Evolutionary conservation across 2,329 filamentous ascomycete genomes (phyloP).

Genomic region (Hirsutella thompsonii): DNA sequence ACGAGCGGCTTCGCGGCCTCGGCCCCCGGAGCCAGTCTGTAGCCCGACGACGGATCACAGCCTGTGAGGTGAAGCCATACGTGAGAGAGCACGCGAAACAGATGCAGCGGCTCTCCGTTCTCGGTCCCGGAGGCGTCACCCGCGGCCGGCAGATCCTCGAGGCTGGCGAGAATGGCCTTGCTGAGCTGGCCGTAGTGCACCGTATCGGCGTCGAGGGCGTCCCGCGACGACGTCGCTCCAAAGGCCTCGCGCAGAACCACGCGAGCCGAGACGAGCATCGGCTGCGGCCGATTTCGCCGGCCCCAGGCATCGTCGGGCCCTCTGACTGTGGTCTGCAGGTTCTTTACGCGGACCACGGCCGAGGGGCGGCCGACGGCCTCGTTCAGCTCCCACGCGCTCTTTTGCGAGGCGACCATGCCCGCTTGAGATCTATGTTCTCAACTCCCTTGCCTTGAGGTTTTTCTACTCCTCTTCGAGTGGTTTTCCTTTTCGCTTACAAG

Average conservation of each 20-base stretch:
- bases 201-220: constrained; percentile 54
- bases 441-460: too few species aligned
- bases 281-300: constrained; percentile 43
- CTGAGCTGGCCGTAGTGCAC: constrained; percentile 63
- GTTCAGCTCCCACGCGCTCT: constrained; percentile 12
- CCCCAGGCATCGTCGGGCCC: constrained; percentile 60
- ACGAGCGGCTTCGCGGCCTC: constrained; percentile 14
- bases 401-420: constrained; percentile 10
- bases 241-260: constrained; percentile 46
- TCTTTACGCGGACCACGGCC: constrained; percentile 45
- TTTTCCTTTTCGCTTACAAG: too few species aligned
- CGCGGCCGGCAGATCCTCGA: constrained; percentile 18
- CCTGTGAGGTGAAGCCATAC: constrained; percentile 21
- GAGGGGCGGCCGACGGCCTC: constrained; percentile 14
- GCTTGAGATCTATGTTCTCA: background rate
- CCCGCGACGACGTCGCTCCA: constrained; percentile 39
- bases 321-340: constrained; percentile 43
- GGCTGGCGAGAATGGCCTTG: constrained; percentile 44
- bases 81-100: constrained; percentile 15
- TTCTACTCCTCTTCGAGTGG: too few species aligned
- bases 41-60: constrained; percentile 6
- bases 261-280: constrained; percentile 45
- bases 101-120: constrained; percentile 1
- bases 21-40: constrained; percentile 1
- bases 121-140: background rate